Percentiles rank a stretch among this genome's conserved stretches.
phyloP scores from a whole-genome alignment of 164 flowering plant species.

The Euptelea pleiosperma region DNA sequence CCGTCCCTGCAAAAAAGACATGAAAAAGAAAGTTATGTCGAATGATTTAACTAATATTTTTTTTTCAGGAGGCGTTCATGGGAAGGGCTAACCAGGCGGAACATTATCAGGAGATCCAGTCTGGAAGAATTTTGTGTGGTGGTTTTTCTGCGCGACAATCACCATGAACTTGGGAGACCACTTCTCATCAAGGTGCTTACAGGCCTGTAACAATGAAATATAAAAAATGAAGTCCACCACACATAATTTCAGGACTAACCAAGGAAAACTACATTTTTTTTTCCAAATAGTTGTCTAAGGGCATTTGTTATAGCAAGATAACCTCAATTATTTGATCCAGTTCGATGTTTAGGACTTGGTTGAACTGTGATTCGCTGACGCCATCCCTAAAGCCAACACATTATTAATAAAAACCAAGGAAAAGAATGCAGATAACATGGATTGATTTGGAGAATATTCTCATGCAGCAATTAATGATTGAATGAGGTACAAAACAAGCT shows the following conservation, averaged over 20 bases:
- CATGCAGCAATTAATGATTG: too few species aligned
- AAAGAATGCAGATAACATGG: neutral
- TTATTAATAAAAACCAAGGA: neutral
- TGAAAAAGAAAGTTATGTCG: neutral
- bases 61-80: neutral
- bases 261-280: too few species aligned
- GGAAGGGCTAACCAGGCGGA: conserved; percentile 63
- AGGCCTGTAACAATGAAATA: conserved; percentile 53
- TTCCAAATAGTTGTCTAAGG: neutral
- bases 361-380: conserved; percentile 92
- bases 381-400: conserved; percentile 62
- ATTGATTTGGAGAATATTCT: too few species aligned
- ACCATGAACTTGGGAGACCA: conserved; percentile 74
- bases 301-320: neutral
- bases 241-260: neutral
- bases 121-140: conserved; percentile 83
- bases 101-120: conserved; percentile 65
- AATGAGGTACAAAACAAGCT: too few species aligned
- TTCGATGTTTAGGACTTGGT: conserved; percentile 76
- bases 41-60: neutral
- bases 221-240: neutral
- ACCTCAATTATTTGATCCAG: conserved; percentile 84
- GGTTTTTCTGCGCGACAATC: conserved; percentile 86
- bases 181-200: conserved; percentile 66
- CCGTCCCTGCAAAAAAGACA: conserved; percentile 52